These are phyloP conservation scores for Nothopassalora personata DNA, from an alignment of 2,329 filamentous ascomycete species.

Conservation along the genomic window DNA sequence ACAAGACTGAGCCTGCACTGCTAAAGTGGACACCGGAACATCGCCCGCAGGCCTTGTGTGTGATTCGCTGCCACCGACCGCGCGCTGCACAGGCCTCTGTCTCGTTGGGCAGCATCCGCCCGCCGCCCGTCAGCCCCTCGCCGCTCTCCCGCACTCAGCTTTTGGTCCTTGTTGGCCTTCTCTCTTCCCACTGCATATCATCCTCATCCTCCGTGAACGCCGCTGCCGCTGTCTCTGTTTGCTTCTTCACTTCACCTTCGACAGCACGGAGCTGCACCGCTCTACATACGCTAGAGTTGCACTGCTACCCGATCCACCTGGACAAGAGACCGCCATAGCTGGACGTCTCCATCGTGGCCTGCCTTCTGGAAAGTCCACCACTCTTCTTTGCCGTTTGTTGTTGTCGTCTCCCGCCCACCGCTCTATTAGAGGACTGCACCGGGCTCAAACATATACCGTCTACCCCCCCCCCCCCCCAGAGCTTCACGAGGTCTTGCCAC, in stretches of 20 bases:
- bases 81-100: background rate
- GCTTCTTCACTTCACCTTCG: constrained; percentile 1
- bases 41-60: background rate
- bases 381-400: constrained; percentile 12
- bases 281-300: constrained; percentile 12
- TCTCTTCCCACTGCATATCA: background rate
- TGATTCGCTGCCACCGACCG: background rate
- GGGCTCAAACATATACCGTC: background rate
- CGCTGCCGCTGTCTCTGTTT: background rate
- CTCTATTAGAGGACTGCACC: constrained; percentile 4
- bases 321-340: constrained; percentile 13
- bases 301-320: constrained; percentile 8
- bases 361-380: constrained; percentile 1
- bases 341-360: constrained; percentile 8
- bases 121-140: background rate
- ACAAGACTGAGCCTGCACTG: background rate
- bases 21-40: background rate
- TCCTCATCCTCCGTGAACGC: background rate
- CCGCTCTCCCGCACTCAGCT: background rate
- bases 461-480: background rate
- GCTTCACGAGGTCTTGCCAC: background rate
- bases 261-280: constrained; percentile 13
- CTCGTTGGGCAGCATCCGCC: background rate
- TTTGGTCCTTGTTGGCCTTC: background rate
- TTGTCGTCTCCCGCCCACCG: constrained; percentile 7